Evolutionary conservation across 306 rosid genomes (phyloP).

Genomic region (Arachis hypogaea): DNA sequence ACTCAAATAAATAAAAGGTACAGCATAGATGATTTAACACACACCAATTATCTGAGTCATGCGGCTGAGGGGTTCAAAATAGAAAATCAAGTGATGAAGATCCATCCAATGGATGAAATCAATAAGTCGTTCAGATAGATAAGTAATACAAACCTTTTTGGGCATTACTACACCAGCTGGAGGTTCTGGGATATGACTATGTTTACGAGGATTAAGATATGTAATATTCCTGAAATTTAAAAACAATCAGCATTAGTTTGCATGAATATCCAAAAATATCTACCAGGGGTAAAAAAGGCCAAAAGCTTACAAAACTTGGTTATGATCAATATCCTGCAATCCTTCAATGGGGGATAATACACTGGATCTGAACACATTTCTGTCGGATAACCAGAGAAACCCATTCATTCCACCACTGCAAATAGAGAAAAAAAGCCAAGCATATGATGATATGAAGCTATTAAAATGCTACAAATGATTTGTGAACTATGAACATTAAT

Average conservation of each 20-base stretch:
- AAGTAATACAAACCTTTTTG: slow-evolving; percentile 59
- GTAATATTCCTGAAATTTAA: slow-evolving; percentile 71
- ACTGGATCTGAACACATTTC: slow-evolving; percentile 56
- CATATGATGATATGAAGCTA: slow-evolving; percentile 1
- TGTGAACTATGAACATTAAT: slow-evolving; percentile 31
- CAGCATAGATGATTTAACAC: neutral
- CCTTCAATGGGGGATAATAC: slow-evolving; percentile 79
- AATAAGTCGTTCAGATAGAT: slow-evolving; percentile 9
- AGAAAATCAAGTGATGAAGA: slow-evolving; percentile 21
- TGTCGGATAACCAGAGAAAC: slow-evolving; percentile 69
- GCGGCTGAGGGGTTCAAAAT: neutral
- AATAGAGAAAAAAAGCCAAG: slow-evolving; percentile 25
- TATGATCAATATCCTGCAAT: slow-evolving; percentile 60
- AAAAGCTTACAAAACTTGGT: slow-evolving; percentile 81
- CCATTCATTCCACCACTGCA: slow-evolving; percentile 96
- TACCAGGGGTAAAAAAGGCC: slow-evolving; percentile 24
- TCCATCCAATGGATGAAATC: slow-evolving; percentile 20
- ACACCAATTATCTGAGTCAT: slow-evolving; percentile 27
- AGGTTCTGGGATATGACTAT: slow-evolving; percentile 73
- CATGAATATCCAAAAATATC: slow-evolving; percentile 29
- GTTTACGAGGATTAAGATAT: slow-evolving; percentile 61
- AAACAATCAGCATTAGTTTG: slow-evolving; percentile 44
- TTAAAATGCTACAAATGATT: slow-evolving; percentile 18
- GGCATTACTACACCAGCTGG: slow-evolving; percentile 77
- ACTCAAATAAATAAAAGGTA: neutral